Evolutionary conservation across 495 filamentous ascomycete genomes (phyloP), one percentile per base, ranked within the genome.

Genomic region (Extremus antarcticus): DNA sequence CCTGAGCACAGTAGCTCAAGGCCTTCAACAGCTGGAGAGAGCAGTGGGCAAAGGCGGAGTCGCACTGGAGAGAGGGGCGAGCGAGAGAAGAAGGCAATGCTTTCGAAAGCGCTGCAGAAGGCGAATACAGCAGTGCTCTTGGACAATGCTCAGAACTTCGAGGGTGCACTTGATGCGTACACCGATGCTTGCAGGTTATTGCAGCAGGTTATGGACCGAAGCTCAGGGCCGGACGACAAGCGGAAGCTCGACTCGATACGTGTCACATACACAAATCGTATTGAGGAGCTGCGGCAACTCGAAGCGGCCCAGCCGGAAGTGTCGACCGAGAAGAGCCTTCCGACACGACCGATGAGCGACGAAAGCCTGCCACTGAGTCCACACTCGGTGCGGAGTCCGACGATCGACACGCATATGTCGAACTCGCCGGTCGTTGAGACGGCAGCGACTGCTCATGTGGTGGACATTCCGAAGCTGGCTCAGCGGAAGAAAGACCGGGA

Each of bases 71-170:
- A 69, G 41, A 63, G 60, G 35, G 60, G 62, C 23, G 68, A 71
- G 54, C 65, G 64, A 54, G 70, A 72, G 53, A 72, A 95, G 63
- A 95, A 94, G 70, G 82, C 82, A 21, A 96, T 95, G 87, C 75
- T 98, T 17, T 92, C 90, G 2, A 89, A 85, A 64, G 92, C 92
- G 7, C 72, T 98, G 41, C 83, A 94, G 62, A 95, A 95, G 69
- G 92, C 92, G 38, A 95, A 96, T 61, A 92, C 87, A 21, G 92
- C 92, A 8, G 92, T 98, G 16, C 76, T 94, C 52, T 79, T 97
- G 25, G 92, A 98, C 68, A 94, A 95, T 73, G 89, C 88, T 2
- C 86, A 90, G 62, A 95, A 96, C 66, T 86, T 90, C 60, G 88
- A 92, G 66, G 90, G 90, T 22, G 92, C 92, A 25, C 85, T 92